Conservation (phyloP, 1,284 basidiomycete genomes). For the Termitomyces sp. region DNA sequence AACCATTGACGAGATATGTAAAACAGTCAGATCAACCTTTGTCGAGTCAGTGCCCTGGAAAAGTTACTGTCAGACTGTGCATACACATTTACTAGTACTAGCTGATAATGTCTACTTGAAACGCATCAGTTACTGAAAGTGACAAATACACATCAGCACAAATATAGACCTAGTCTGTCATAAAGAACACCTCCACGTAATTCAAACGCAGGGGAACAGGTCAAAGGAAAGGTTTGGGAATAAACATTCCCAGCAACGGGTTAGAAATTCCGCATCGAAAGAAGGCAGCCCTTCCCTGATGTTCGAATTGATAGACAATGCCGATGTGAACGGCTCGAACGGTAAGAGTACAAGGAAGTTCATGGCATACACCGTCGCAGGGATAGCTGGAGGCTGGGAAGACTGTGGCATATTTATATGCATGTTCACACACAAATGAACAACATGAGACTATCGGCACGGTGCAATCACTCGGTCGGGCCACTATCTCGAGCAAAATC, state of each 20-base stretch:
- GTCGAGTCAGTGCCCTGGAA: no score
- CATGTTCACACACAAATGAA: not conserved
- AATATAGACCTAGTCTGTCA: not conserved
- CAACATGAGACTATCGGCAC: not conserved
- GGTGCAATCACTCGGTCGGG: not conserved
- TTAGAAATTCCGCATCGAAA: not conserved
- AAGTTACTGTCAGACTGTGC: no score
- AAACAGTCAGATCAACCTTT: no score
- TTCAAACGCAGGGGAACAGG: not conserved
- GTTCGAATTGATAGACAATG: not conserved
- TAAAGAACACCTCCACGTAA: not conserved
- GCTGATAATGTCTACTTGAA: not conserved
- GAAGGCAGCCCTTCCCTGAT: conserved; percentile 1
- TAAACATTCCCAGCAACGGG: not conserved
- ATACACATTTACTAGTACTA: not conserved
- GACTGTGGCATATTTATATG: not conserved
- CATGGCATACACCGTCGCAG: not conserved
- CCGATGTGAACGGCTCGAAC: conserved; percentile 4
- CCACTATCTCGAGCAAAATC: not conserved
- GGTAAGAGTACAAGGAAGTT: not conserved
- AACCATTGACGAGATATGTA: no score
- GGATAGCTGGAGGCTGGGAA: not conserved
- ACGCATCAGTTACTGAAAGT: not conserved
- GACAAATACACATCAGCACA: not conserved
- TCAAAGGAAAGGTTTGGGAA: not conserved